These are phyloP conservation scores for Alliaria petiolata DNA, from an alignment of 345 rosid genomes.

Conservation along the genomic window DNA sequence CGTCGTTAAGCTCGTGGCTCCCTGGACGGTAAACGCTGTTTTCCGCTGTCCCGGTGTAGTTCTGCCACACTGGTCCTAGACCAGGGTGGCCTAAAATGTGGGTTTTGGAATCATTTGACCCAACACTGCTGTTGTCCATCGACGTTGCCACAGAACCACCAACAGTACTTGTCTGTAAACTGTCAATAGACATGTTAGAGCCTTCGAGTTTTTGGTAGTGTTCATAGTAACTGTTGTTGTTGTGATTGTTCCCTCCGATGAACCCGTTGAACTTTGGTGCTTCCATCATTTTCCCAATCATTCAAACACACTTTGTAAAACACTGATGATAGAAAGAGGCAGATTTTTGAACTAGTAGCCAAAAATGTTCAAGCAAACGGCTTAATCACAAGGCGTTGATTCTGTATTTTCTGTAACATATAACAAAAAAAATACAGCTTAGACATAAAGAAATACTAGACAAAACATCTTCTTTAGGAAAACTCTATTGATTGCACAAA, in stretches of 20 bases:
- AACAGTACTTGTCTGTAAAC: constrained; percentile 53
- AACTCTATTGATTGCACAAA: not conserved
- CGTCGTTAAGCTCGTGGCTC: constrained; percentile 50
- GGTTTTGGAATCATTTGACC: constrained; percentile 63
- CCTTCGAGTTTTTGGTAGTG: constrained; percentile 62
- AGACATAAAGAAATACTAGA: not conserved
- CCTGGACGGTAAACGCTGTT: constrained; percentile 61
- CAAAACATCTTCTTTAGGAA: no score
- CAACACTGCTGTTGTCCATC: constrained; percentile 40
- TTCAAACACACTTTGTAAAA: constrained; percentile 6
- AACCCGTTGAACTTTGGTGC: constrained; percentile 38
- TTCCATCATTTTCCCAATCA: constrained; percentile 56
- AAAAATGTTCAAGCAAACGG: not conserved
- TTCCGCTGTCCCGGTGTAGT: constrained; percentile 43
- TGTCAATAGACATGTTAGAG: constrained; percentile 64
- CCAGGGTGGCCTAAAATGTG: constrained; percentile 58
- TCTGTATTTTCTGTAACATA: not conserved
- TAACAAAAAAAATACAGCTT: not conserved
- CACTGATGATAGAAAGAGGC: not conserved
- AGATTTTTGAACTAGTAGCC: no score
- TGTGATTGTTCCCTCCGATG: constrained; percentile 45
- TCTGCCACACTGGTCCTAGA: constrained; percentile 28
- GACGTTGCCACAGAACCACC: constrained; percentile 71
- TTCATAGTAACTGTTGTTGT: constrained; percentile 46
- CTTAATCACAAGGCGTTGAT: not conserved